phyloP scores from a whole-genome alignment of 176 grass and related monocot species.

The Carex littledalei region DNA sequence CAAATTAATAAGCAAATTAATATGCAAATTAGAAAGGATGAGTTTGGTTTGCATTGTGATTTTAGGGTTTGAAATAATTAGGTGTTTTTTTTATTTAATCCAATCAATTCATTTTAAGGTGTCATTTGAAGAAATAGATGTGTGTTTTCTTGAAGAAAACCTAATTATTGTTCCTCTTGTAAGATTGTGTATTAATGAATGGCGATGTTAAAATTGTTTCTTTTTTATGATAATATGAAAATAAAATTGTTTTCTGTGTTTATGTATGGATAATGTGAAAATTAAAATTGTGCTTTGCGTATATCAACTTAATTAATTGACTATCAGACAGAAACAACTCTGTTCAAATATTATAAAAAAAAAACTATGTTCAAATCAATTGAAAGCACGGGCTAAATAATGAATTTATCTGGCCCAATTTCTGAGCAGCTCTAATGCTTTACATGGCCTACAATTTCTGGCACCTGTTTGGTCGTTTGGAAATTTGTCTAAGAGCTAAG shows the following conservation, averaged over 20 bases:
- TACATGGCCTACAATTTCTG: too few species aligned
- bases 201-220: not conserved
- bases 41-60: not conserved
- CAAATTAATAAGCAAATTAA: not conserved
- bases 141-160: not conserved
- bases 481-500: too few species aligned
- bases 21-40: slow-evolving; percentile 16
- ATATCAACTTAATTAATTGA: not conserved
- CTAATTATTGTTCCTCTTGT: slow-evolving; percentile 3
- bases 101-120: slow-evolving; percentile 18
- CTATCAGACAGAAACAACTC: not conserved
- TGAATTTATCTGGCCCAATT: too few species aligned
- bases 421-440: too few species aligned
- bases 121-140: not conserved
- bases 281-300: not conserved
- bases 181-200: slow-evolving; percentile 6
- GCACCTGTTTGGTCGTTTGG: too few species aligned
- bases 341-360: too few species aligned
- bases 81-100: not conserved
- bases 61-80: slow-evolving; percentile 7
- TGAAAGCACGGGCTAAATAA: not conserved
- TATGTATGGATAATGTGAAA: not conserved
- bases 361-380: too few species aligned
- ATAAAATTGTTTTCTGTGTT: not conserved
- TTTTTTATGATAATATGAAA: not conserved